Evolutionary conservation across 768 basidiomycete species (phyloP).

Genomic region (Pleurotus pulmonarius): DNA sequence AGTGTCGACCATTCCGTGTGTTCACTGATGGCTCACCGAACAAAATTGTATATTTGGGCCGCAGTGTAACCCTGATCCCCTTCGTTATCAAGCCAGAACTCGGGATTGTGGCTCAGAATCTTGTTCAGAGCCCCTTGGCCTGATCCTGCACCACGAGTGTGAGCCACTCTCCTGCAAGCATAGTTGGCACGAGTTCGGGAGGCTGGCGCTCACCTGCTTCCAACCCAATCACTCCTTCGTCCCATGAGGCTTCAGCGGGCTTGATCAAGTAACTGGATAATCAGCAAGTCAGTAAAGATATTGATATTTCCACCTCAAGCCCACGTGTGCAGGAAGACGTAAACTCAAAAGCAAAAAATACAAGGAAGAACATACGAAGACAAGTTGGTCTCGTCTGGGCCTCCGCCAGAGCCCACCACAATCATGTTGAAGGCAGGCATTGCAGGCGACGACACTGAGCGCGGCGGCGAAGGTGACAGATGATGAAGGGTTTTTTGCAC

Average conservation of each 20-base stretch:
- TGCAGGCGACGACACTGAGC: neutral
- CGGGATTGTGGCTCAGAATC: constrained; percentile 54
- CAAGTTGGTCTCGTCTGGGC: constrained; percentile 86
- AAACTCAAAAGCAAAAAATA: constrained; percentile 8
- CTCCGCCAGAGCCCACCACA: constrained; percentile 82
- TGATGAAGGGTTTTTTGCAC: too few species aligned
- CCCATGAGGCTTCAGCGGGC: constrained; percentile 60
- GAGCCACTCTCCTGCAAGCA: too few species aligned
- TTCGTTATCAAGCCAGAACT: constrained; percentile 42
- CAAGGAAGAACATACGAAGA: constrained; percentile 59
- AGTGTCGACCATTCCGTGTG: neutral
- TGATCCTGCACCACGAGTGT: constrained; percentile 52
- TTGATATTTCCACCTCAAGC: constrained; percentile 1
- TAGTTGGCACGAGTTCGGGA: too few species aligned
- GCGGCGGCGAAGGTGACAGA: neutral
- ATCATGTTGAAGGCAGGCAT: constrained; percentile 65
- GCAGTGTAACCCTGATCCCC: constrained; percentile 27
- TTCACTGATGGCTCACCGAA: constrained; percentile 33
- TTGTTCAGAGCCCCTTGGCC: constrained; percentile 74
- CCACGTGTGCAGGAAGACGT: constrained; percentile 8
- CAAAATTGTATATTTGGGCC: constrained; percentile 50
- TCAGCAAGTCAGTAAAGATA: constrained; percentile 10
- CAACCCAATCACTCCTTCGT: constrained; percentile 75
- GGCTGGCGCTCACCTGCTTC: constrained; percentile 70
- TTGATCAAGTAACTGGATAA: constrained; percentile 82